Evolutionary conservation across 2,329 filamentous ascomycete genomes (phyloP), one percentile per base, ranked within the genome.

Genomic region (Pestalotiopsis fici): DNA sequence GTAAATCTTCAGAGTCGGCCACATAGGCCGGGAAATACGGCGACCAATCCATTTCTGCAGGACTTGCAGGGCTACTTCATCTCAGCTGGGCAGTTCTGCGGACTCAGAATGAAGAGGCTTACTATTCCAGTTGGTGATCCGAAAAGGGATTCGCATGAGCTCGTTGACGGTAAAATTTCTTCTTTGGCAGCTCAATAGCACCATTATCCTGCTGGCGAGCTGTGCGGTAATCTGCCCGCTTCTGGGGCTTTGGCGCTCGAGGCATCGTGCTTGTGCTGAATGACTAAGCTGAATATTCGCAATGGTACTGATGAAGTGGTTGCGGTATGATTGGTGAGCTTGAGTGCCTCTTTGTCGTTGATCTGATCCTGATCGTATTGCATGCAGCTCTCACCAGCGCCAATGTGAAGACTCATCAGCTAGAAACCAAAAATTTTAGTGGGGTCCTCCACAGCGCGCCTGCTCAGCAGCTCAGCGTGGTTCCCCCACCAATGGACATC

Each of bases 121-220:
- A 97, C 96, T 99, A 99, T 75, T 87, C 86, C 77, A 99, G 85
- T 67, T 88, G 85, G 83, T 99, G 96, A 76, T 99, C 96, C 2
- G 95, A 98, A 82, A 99, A 99, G 6, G 95, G 95, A 83, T 99
- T 99, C 70, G 96, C 96, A 82, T 99, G 96, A 47, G 96, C 96
- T 79, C 96, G 89, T 81, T 99, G 96, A 66, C 96, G 90, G 80
- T 97, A 99, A 83, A 96, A 97, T 83, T 93, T 95, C 86, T 99
- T 99, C 81, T 93, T 91, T 11, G 96, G 96, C 74, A 98, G 82
- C 74, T 89, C 86, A 7, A 25, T 21, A 7, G 88, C 81, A 50
- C 82, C 81, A 25, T 80, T 83, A 75, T 87, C 83, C 69, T 87
- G 82, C 47, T 81, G 80, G 64, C 85, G 84, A 65, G 83, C 81